Conservation (phyloP, 306 rosid species). For the Cicer pinnatifidum region DNA sequence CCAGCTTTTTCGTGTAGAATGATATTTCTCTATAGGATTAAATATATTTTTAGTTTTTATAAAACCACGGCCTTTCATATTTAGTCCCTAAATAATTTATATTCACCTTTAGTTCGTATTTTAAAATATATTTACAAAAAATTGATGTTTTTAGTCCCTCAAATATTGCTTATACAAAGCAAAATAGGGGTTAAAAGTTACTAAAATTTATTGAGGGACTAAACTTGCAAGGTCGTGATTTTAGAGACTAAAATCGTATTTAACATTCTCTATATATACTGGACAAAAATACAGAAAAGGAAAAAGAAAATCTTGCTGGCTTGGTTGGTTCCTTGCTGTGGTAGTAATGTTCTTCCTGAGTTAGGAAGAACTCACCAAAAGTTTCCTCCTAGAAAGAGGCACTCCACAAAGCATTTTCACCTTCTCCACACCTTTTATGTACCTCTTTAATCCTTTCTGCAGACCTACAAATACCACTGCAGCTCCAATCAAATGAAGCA, state of each 20-base stretch:
- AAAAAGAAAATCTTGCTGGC: slow-evolving; percentile 40
- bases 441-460: slow-evolving; percentile 96
- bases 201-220: no score
- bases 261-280: slow-evolving; percentile 44
- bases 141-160: no score
- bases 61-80: no score
- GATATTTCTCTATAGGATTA: slow-evolving; percentile 35
- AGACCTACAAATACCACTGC: slow-evolving; percentile 96
- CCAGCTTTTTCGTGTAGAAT: slow-evolving; percentile 44
- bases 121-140: no score
- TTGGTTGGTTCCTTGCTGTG: slow-evolving; percentile 39
- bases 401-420: slow-evolving; percentile 88
- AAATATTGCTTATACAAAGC: no score
- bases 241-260: no score
- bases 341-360: slow-evolving; percentile 62
- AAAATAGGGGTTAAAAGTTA: no score
- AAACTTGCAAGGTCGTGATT: no score
- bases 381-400: slow-evolving; percentile 65
- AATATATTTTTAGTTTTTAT: no score
- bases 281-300: slow-evolving; percentile 44
- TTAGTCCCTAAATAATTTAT: no score
- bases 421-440: slow-evolving; percentile 94
- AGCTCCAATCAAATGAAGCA: slow-evolving; percentile 96
- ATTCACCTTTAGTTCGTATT: no score
- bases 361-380: slow-evolving; percentile 58